Evolutionary conservation across 768 basidiomycete genomes (phyloP).

Genomic region (Mycena metata): DNA sequence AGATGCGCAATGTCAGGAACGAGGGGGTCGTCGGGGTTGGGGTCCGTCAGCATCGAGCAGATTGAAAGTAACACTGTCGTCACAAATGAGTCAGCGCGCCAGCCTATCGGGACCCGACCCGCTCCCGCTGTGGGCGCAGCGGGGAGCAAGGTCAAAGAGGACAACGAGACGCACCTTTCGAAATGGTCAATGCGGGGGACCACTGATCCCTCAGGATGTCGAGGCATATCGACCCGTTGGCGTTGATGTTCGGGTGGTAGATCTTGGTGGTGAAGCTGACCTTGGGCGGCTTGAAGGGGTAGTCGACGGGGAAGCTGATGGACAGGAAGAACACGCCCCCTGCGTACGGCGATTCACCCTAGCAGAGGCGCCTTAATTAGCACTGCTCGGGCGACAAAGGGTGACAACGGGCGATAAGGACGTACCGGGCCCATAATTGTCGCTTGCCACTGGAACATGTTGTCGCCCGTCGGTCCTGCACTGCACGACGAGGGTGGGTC

Average conservation of each 20-base stretch:
- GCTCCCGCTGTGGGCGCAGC: neutral
- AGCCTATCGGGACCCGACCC: slow-evolving; percentile 6
- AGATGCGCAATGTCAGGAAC: slow-evolving; percentile 98
- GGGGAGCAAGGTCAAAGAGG: no score
- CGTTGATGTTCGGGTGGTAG: slow-evolving; percentile 99
- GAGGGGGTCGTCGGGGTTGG: slow-evolving; percentile 98
- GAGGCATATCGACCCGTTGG: slow-evolving; percentile 98
- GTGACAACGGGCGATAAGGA: slow-evolving; percentile 38
- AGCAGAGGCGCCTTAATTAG: slow-evolving; percentile 40
- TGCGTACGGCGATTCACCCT: slow-evolving; percentile 98
- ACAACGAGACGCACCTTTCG: slow-evolving; percentile 82
- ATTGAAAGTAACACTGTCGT: slow-evolving; percentile 91
- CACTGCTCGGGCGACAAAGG: slow-evolving; percentile 42
- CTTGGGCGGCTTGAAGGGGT: slow-evolving; percentile 99
- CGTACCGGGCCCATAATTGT: slow-evolving; percentile 99
- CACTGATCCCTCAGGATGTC: slow-evolving; percentile 99
- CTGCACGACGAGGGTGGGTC: slow-evolving; percentile 99
- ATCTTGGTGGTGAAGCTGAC: slow-evolving; percentile 99
- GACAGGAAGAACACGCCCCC: slow-evolving; percentile 99
- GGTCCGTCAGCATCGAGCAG: slow-evolving; percentile 99
- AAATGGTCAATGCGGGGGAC: slow-evolving; percentile 98
- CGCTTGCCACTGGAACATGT: slow-evolving; percentile 99
- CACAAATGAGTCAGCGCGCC: slow-evolving; percentile 29
- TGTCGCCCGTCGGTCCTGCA: slow-evolving; percentile 97
- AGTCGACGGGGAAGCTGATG: slow-evolving; percentile 95